Evolutionary conservation across 805 yeast genomes (phyloP), one percentile per base, ranked within the genome.

Genomic region (Clavispora phyllophila): DNA sequence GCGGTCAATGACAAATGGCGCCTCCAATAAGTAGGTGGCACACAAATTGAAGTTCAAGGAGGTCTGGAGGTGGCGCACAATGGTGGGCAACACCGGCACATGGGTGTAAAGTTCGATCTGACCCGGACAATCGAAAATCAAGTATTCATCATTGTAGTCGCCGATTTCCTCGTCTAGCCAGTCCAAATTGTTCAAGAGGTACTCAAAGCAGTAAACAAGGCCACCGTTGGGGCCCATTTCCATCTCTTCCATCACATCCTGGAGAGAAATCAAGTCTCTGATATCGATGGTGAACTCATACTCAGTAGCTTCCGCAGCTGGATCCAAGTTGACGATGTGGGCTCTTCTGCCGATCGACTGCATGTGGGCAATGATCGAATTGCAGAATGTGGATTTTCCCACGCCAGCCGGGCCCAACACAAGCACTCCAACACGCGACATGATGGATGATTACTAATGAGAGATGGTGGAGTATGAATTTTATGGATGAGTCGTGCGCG

Each of bases 101-200:
- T 93, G 99, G 5, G 95, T 88, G 58, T 91, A 91, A 18, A 91
- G 72, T 62, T 91, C 99, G 47, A 91, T 90, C 60, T 91, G 98
- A 0, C 98, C 98, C 0, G 98, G 98, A 63, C 97, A 90, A 61
- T 91, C 98, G 61, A 91, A 89, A 23, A 91, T 88, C 51, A 91
- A 70, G 56, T 87, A 91, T 56, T 93, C 99, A 58, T 93, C 98
- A 54, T 86, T 90, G 59, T 73, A 93, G 49, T 93, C 98, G 14
- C 99, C 99, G 45, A 93, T 84, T 58, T 91, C 96, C 54, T 91
- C 97, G 54, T 91, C 99, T 25, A 93, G 67, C 99, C 99, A 93
- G 66, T 93, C 99, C 47, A 93, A 61, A 57, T 93, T 93, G 35
- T 90, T 80, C 57, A 93, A 62, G 26, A 93, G 70, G 58, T 90